A percentile compares a stretch with the other conserved stretches of the same genome.
Conservation (phyloP, 2,329 filamentous ascomycete genomes). For the Phyllosticta capitalensis region DNA sequence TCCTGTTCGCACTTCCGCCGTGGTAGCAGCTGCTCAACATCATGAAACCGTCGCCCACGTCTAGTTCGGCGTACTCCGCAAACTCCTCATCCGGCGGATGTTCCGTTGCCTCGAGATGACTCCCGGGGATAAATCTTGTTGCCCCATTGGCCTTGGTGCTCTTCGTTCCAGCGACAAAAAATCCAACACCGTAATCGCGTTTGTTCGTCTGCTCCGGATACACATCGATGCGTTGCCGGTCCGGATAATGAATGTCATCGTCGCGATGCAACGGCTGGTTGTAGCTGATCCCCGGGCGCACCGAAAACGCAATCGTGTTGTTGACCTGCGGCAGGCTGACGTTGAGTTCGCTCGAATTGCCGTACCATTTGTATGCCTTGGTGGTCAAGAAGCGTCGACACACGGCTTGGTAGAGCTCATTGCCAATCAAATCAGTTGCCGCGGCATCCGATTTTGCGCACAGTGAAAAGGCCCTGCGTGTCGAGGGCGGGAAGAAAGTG, state of each 20-base stretch:
- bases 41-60: slow-evolving; percentile 14
- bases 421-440: neutral
- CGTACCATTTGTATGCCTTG: neutral
- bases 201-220: neutral
- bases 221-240: neutral
- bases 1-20: slow-evolving; percentile 10
- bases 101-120: slow-evolving; percentile 1
- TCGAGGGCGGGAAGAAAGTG: neutral
- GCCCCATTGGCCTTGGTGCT: slow-evolving; percentile 6
- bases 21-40: slow-evolving; percentile 13
- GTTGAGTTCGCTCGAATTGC: neutral
- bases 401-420: neutral
- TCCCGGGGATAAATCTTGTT: slow-evolving; percentile 2
- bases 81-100: neutral
- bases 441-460: neutral
- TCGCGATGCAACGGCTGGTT: slow-evolving; percentile 5
- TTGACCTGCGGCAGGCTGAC: slow-evolving; percentile 27
- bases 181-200: slow-evolving; percentile 1
- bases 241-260: slow-evolving; percentile 7
- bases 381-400: neutral
- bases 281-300: slow-evolving; percentile 4
- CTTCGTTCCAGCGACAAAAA: slow-evolving; percentile 3
- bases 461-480: neutral
- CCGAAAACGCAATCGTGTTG: slow-evolving; percentile 19
- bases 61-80: slow-evolving; percentile 11